phyloP scores from a whole-genome alignment of 441 rosid genomes.

The Breynia disticha region DNA sequence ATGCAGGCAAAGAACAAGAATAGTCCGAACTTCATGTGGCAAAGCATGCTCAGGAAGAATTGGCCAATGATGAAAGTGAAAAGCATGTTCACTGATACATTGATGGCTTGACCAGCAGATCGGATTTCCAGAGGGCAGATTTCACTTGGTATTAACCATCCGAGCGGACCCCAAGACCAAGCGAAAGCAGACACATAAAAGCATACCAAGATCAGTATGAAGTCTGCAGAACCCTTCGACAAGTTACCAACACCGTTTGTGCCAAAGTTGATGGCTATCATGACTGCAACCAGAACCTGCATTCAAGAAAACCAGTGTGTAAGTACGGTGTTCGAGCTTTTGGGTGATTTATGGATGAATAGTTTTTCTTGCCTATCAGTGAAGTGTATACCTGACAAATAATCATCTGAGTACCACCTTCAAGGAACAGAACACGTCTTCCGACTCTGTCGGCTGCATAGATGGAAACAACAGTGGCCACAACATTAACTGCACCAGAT shows the following conservation, averaged over 20 bases:
- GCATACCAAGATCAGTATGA: conserved; percentile 38
- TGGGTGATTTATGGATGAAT: too few relatives aligned
- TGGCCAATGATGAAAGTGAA: conserved; percentile 43
- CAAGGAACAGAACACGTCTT: conserved; percentile 35
- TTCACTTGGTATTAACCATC: conserved; percentile 47
- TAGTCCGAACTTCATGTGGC: conserved; percentile 49
- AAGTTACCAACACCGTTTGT: conserved; percentile 31
- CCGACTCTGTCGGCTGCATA: conserved; percentile 33
- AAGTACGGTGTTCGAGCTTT: too few relatives aligned
- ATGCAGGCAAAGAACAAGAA: conserved; percentile 41
- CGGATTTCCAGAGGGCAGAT: conserved; percentile 19
- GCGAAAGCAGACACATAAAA: conserved; percentile 58
- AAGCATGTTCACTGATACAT: conserved; percentile 42
- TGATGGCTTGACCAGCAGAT: conserved; percentile 42
- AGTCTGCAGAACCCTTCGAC: conserved; percentile 25
- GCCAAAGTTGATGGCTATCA: conserved; percentile 16
- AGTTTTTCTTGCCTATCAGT: too few relatives aligned
- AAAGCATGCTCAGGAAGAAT: conserved; percentile 36
- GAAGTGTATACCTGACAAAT: conserved; percentile 23
- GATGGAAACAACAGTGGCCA: conserved; percentile 35
- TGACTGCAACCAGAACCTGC: conserved; percentile 9
- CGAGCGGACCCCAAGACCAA: conserved; percentile 84
- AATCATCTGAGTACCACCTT: conserved; percentile 44
- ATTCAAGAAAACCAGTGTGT: background rate
- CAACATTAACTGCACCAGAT: conserved; percentile 34